phyloP scores from a whole-genome alignment of 345 rosid genomes.

The Corchorus capsularis region DNA sequence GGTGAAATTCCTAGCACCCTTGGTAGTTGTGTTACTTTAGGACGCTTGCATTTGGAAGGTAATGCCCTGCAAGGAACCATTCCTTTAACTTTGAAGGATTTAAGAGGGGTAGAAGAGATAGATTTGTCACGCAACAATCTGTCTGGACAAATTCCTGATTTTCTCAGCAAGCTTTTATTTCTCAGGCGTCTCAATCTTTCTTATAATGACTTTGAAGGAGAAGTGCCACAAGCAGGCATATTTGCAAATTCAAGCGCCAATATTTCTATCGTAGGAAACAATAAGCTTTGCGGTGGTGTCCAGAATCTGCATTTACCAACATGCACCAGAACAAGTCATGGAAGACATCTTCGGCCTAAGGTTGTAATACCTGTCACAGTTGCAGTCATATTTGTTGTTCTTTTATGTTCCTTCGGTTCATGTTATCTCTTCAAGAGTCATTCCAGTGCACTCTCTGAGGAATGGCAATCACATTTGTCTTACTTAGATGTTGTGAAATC shows the following conservation, averaged over 20 bases:
- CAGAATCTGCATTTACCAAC: background rate
- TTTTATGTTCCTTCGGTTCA: background rate
- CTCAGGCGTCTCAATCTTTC: slow-evolving; percentile 7
- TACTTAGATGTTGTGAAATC: background rate
- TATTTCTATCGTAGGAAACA: background rate
- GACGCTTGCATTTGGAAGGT: background rate
- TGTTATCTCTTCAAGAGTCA: background rate
- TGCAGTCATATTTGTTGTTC: background rate
- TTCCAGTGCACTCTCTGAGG: background rate
- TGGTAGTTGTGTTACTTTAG: background rate
- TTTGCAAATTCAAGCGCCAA: background rate
- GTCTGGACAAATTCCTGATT: background rate
- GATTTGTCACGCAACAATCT: background rate
- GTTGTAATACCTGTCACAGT: background rate
- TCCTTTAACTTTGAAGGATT: background rate
- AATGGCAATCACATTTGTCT: background rate
- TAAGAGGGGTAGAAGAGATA: background rate
- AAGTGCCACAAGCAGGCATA: background rate
- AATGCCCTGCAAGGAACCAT: background rate
- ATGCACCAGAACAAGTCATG: background rate
- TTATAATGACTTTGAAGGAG: background rate
- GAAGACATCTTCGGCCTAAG: background rate
- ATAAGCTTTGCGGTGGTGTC: slow-evolving; percentile 11
- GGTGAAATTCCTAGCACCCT: slow-evolving; percentile 28
- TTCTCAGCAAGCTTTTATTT: background rate